Evolutionary conservation across 371 early-diverging fungal species (phyloP), one percentile per base, ranked within the genome.

Genomic region (Amoeboaphelidium occidentale): DNA sequence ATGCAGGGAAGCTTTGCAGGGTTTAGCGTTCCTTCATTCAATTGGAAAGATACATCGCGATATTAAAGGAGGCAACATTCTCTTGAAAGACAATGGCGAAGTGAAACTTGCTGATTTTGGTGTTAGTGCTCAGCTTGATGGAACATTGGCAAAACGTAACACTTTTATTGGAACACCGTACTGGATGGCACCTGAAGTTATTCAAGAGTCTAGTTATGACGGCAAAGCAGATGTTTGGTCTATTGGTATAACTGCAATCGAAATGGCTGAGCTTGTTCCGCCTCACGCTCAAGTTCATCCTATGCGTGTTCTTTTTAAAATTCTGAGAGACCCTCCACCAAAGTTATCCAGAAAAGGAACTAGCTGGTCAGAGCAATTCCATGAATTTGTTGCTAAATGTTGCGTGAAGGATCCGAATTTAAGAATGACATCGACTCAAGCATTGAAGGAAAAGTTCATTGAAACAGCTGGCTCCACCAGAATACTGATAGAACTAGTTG

Each of bases 201-300:
- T 48, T 6, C 47, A 46, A 26, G 47, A 12, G 21, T 24, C 48
- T n/a, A 4, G 3, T 12, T 48, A 48, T 23, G 39, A 48, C 23
- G 2, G 3, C 3, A 28, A 43, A 25, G 60, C 68, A 12, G 89
- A 88, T 58, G 74, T 84, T 39, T 88, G 89, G 89, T 81, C 81
- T 52, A 62, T 83, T 10, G 89, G 86, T 22, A 73, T 85, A 25
- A 61, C 81, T 47, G 64, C 78, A 47, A 69, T 81, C 55, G 89
- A 88, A 60, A 79, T 86, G 78, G 70, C 80, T 44, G 73, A 80
- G 57, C 76, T 81, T 43, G 41, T 51, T 3, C 72, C 72, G 41
- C 72, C 72, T 3, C 60, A 63, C 59, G 67, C 67, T 58, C 65
- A 70, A 45, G 56, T 68, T 58, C 66, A 66, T 48, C 70, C 69